Conservation (phyloP, 371 early-diverging fungal genomes). For the Apophysomyces variabilis region DNA sequence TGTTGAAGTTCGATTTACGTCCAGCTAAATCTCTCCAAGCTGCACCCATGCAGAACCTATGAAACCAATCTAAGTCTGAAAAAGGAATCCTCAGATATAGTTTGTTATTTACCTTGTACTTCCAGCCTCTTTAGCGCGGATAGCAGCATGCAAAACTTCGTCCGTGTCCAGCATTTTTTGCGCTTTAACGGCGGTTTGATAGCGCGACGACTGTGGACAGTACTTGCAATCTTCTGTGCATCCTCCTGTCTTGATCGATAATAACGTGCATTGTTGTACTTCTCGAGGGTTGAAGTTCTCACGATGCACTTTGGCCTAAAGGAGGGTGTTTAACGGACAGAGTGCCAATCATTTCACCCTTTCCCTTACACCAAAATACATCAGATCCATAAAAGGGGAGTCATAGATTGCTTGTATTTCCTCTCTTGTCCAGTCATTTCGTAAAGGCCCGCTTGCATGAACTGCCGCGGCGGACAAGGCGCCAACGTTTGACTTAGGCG, state of each 20-base stretch:
- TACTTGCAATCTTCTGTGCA: conserved; percentile 87
- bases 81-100: conserved; percentile 10
- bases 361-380: conserved; percentile 74
- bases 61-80: conserved; percentile 11
- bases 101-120: conserved; percentile 52
- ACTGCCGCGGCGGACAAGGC: conserved; percentile 61
- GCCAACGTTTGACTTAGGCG: conserved; percentile 2
- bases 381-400: conserved; percentile 79
- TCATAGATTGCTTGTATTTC: conserved; percentile 82
- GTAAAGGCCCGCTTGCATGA: conserved; percentile 61
- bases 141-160: conserved; percentile 74
- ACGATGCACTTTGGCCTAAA: conserved; percentile 75
- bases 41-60: conserved; percentile 76
- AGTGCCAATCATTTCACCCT: not conserved
- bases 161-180: conserved; percentile 73
- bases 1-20: conserved; percentile 79
- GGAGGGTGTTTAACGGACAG: not conserved
- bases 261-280: conserved; percentile 82
- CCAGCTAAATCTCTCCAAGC: conserved; percentile 84
- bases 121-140: conserved; percentile 78
- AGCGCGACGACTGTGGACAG: conserved; percentile 79
- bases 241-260: conserved; percentile 84
- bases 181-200: conserved; percentile 73
- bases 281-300: conserved; percentile 67
- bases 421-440: conserved; percentile 78